Evolutionary conservation across 1,139 yeast genomes (phyloP).

Genomic region (Torulaspora globosa): DNA sequence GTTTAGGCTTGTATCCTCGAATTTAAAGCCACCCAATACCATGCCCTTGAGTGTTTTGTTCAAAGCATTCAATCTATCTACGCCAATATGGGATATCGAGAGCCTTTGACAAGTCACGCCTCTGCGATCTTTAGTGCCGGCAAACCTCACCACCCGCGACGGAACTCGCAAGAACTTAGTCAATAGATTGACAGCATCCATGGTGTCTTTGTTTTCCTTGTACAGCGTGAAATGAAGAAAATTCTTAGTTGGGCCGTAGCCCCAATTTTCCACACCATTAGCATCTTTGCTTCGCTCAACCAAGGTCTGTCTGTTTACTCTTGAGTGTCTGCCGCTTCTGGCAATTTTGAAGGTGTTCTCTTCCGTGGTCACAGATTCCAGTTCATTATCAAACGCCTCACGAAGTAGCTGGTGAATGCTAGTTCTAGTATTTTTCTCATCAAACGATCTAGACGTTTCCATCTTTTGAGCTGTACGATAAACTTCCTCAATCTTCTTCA

Average conservation of each 20-base stretch:
- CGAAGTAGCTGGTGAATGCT: conserved; percentile 72
- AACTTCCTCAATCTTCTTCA: conserved; percentile 53
- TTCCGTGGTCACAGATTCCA: conserved; percentile 75
- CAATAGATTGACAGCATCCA: conserved; percentile 82
- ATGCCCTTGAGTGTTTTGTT: conserved; percentile 72
- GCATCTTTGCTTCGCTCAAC: conserved; percentile 49
- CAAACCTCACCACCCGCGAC: conserved; percentile 64
- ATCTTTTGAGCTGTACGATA: conserved; percentile 55
- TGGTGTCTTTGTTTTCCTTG: conserved; percentile 94
- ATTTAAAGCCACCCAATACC: conserved; percentile 71
- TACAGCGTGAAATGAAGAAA: conserved; percentile 76
- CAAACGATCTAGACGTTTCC: conserved; percentile 55
- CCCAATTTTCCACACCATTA: conserved; percentile 43
- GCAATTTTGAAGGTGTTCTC: conserved; percentile 62
- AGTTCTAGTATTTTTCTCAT: conserved; percentile 70
- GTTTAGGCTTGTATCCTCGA: conserved; percentile 56
- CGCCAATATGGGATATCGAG: conserved; percentile 64
- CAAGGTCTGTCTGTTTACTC: conserved; percentile 39
- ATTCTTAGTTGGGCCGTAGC: conserved; percentile 65
- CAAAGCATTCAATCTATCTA: conserved; percentile 72
- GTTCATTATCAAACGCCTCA: conserved; percentile 63
- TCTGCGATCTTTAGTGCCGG: conserved; percentile 96
- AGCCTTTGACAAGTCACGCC: conserved; percentile 90
- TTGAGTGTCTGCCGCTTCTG: conserved; percentile 42
- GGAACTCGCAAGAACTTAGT: conserved; percentile 72